Evolutionary conservation across 2,329 filamentous ascomycete genomes (phyloP), one percentile per base, ranked within the genome.

Genomic region (Penicillium digitatum): DNA sequence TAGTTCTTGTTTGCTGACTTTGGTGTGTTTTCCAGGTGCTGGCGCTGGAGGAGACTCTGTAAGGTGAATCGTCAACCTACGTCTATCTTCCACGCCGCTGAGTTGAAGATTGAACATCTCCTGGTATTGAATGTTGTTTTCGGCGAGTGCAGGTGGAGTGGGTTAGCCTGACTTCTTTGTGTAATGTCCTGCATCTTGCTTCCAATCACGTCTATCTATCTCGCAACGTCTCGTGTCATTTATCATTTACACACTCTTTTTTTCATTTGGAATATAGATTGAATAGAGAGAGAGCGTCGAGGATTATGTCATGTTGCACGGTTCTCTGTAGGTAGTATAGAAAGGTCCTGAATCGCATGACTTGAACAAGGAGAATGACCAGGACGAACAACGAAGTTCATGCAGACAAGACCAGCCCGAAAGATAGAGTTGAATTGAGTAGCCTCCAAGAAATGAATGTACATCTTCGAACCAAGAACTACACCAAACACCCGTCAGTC

Each of bases 11-110:
- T 35, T 51, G 12, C 40, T 40, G 7, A 56, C 44, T 51, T 29
- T n/a, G 12, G 12, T 26, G 5, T 16, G 42, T 37, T 29, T n/a
- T 39, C 11, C 52, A 85, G 82, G 76, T 85, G 20, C 72, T 86
- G 49, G 82, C 81, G 16, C 72, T 80, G 37, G 79, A 82, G 64
- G 72, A 75, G 16, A 74, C 73, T 4, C 54, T 75, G 44, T 77
- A 62, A 55, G 26, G 40, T 44, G 39, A 12, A 32, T n/a, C 6
- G 5, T 16, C 43, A n/a, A 12, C 20, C 14, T 16, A 24, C 16
- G 11, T 31, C 5, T 42, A 12, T n/a, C 29, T 18, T 20, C 3
- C 37, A 32, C 8, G 16, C 47, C 14, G 38, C 35, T 20, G 18
- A 26, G 16, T 40, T 26, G 18, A 9, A 22, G 32, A 34, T 8